Percentiles rank a stretch among this genome's conserved stretches.
Conservation (phyloP, 1,139 yeast species). For the Diutina neorugosa region DNA sequence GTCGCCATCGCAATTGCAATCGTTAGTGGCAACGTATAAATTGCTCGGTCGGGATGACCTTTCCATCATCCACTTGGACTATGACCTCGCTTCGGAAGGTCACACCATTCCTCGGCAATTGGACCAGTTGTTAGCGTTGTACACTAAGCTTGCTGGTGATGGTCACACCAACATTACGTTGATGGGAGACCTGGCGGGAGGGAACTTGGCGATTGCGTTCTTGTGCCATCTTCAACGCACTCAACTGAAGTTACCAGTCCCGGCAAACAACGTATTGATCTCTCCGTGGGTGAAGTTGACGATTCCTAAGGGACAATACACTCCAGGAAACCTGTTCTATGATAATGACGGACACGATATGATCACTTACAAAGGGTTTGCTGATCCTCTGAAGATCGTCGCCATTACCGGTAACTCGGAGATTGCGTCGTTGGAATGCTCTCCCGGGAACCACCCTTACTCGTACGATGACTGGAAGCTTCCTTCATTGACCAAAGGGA, state of each 20-base stretch:
- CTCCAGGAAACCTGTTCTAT: constrained; percentile 18
- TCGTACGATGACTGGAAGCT: constrained; percentile 9
- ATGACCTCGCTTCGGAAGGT: constrained; percentile 2
- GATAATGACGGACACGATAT: constrained; percentile 23
- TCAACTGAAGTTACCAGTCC: constrained; percentile 8
- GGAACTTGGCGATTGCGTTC: constrained; percentile 20
- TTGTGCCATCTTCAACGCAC: constrained; percentile 11
- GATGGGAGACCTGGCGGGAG: constrained; percentile 34
- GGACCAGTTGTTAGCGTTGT: not conserved
- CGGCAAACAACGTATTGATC: constrained; percentile 20
- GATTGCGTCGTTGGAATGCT: constrained; percentile 10
- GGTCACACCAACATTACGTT: not conserved
- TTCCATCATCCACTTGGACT: constrained; percentile 1
- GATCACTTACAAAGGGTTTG: constrained; percentile 12
- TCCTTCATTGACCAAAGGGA: not conserved
- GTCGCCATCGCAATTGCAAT: constrained; percentile 20
- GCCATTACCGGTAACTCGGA: constrained; percentile 10
- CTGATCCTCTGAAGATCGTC: constrained; percentile 6
- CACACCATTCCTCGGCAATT: constrained; percentile 4
- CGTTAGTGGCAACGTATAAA: constrained; percentile 18
- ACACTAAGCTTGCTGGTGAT: not conserved
- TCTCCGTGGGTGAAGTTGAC: constrained; percentile 29
- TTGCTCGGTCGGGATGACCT: constrained; percentile 16
- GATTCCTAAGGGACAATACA: constrained; percentile 14
- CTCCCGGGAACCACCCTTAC: constrained; percentile 12